Evolutionary conservation across 352 stramenopile species (phyloP).

Genomic region (Phytophthora pini): DNA sequence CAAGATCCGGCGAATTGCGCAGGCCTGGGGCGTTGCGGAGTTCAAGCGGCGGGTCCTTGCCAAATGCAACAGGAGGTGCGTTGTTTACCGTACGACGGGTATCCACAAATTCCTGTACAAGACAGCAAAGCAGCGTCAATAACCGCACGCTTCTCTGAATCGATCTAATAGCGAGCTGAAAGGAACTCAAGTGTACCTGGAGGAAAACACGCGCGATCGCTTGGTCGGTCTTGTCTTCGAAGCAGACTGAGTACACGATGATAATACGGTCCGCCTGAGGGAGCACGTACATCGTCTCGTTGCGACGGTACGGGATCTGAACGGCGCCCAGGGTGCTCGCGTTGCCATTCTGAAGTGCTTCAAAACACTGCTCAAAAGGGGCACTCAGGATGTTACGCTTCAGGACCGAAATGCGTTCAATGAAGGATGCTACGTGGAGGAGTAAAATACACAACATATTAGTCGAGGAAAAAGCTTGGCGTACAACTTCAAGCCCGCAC

Average conservation of each 20-base stretch:
- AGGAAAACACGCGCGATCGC: conserved; percentile 92
- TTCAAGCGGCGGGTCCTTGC: conserved; percentile 91
- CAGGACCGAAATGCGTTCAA: conserved; percentile 74
- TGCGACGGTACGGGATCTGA: conserved; percentile 88
- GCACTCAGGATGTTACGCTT: conserved; percentile 86
- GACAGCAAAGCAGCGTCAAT: background rate
- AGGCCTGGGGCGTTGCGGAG: conserved; percentile 74
- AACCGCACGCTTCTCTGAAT: background rate
- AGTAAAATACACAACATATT: conserved; percentile 1
- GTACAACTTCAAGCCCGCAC: conserved; percentile 29
- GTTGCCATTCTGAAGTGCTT: conserved; percentile 73
- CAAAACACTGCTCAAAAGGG: conserved; percentile 86
- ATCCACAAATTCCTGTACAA: conserved; percentile 91
- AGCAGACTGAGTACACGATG: conserved; percentile 93
- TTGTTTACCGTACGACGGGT: conserved; percentile 93
- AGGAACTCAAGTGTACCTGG: conserved; percentile 44
- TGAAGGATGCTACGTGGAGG: conserved; percentile 64
- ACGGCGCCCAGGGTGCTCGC: conserved; percentile 61
- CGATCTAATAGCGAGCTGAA: background rate
- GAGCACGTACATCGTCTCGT: conserved; percentile 89
- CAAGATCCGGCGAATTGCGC: conserved; percentile 68
- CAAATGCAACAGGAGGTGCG: conserved; percentile 92
- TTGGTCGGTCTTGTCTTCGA: conserved; percentile 94
- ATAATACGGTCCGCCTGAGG: conserved; percentile 90
- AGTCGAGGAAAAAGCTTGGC: background rate